Evolutionary conservation across 495 filamentous ascomycete genomes (phyloP).

Genomic region (Annulohypoxylon bovei): DNA sequence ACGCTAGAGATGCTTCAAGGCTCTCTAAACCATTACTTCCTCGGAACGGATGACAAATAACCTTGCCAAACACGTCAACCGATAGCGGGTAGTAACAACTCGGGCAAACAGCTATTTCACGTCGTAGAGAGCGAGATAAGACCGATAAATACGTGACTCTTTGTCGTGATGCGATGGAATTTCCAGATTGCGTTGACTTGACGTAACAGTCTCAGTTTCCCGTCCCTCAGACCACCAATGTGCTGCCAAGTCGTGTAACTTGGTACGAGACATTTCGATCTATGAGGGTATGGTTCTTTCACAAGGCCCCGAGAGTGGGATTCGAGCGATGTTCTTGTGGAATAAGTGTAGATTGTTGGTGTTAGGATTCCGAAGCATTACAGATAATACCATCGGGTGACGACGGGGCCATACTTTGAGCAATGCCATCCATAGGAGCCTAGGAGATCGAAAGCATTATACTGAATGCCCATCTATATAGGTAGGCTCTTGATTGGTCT

Average conservation of each 20-base stretch:
- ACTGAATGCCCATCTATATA: no score
- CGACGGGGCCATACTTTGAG: not conserved
- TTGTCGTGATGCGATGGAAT: not conserved
- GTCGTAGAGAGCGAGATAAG: slow-evolving; percentile 2
- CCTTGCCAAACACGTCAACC: not conserved
- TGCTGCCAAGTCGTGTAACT: slow-evolving; percentile 3
- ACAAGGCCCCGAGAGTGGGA: not conserved
- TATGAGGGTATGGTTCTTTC: not conserved
- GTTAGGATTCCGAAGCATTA: slow-evolving; percentile 3
- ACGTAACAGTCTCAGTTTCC: slow-evolving; percentile 21
- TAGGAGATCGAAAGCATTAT: not conserved
- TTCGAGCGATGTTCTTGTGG: not conserved
- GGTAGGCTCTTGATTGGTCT: not conserved
- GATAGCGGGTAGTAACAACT: not conserved
- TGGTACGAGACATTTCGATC: slow-evolving; percentile 16
- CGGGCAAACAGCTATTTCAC: not conserved
- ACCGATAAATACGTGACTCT: not conserved
- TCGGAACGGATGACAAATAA: not conserved
- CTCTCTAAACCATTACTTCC: not conserved
- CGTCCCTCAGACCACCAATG: not conserved
- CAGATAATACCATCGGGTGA: not conserved
- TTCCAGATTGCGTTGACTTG: slow-evolving; percentile 14
- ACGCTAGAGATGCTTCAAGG: not conserved
- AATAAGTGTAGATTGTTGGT: not conserved
- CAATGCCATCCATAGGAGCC: not conserved